These are phyloP conservation scores for Camellia granthamiana DNA, from an alignment of 148 eudicot genomes.

Conservation along the genomic window DNA sequence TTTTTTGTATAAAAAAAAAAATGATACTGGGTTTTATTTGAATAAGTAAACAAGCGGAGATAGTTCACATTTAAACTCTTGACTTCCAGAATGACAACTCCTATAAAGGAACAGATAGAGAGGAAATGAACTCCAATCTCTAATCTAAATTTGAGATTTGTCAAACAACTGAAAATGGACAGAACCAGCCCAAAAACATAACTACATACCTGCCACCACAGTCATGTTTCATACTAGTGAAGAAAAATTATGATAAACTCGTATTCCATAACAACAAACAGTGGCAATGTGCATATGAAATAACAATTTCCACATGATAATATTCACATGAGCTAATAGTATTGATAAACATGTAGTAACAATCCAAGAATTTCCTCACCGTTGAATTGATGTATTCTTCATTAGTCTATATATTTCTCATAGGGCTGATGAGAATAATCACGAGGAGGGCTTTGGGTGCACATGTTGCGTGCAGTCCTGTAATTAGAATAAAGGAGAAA, in stretches of 20 bases:
- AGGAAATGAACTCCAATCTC: background rate
- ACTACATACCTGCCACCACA: background rate
- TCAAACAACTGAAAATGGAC: background rate
- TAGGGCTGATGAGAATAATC: too few species aligned
- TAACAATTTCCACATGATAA: background rate
- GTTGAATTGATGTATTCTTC: background rate
- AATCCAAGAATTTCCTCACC: slow-evolving; percentile 25
- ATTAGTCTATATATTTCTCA: too few species aligned
- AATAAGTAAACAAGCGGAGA: too few species aligned
- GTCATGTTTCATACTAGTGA: background rate
- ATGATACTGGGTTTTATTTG: too few species aligned
- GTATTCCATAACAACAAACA: too few species aligned
- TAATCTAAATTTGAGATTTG: background rate
- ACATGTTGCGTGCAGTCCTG: too few species aligned
- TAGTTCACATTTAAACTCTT: background rate
- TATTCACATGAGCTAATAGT: background rate
- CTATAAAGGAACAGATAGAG: background rate
- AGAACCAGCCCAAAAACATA: background rate
- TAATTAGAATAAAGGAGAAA: too few species aligned
- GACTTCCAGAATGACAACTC: background rate
- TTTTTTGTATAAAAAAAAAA: too few species aligned
- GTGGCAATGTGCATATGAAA: background rate
- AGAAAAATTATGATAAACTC: background rate
- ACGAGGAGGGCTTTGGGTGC: too few species aligned
- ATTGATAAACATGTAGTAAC: background rate